These are phyloP conservation scores for Verticillium albo-atrum DNA, from an alignment of 2,329 filamentous ascomycete species.

Conservation along the genomic window DNA sequence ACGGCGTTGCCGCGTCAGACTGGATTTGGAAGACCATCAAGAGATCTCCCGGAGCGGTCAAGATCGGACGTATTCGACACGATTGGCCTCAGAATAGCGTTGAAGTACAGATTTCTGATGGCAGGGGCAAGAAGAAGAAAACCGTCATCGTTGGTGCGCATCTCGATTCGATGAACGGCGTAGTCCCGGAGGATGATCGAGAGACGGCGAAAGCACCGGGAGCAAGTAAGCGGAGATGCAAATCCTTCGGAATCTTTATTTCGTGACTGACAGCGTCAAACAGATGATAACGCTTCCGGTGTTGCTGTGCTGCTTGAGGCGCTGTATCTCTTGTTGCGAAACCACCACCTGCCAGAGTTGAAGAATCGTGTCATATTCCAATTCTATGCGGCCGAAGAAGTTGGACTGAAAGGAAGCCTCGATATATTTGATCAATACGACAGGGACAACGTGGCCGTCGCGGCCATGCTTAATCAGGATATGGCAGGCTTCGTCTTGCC, in stretches of 20 bases:
- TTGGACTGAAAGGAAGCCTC: slow-evolving; percentile 40
- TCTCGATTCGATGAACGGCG: slow-evolving; percentile 64
- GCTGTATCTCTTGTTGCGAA: slow-evolving; percentile 63
- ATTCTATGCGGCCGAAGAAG: slow-evolving; percentile 74
- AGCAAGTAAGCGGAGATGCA: slow-evolving; percentile 16
- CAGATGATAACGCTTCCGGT: slow-evolving; percentile 37
- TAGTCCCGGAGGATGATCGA: neutral
- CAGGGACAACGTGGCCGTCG: slow-evolving; percentile 28
- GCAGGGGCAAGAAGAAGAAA: slow-evolving; percentile 29
- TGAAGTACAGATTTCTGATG: slow-evolving; percentile 19
- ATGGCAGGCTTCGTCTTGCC: slow-evolving; percentile 32
- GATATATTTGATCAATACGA: slow-evolving; percentile 38
- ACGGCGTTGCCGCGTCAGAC: slow-evolving; percentile 32
- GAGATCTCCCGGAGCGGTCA: slow-evolving; percentile 32
- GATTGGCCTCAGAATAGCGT: slow-evolving; percentile 35
- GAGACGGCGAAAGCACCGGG: slow-evolving; percentile 25
- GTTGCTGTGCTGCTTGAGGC: slow-evolving; percentile 69
- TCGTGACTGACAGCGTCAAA: too few relatives aligned
- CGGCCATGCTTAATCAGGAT: slow-evolving; percentile 44
- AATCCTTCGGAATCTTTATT: too few relatives aligned
- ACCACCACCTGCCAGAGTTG: slow-evolving; percentile 50
- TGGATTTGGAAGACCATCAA: slow-evolving; percentile 38
- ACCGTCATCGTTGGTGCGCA: slow-evolving; percentile 70
- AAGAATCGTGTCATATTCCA: slow-evolving; percentile 79
- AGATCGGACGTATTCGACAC: slow-evolving; percentile 37